A percentile compares a stretch with the other conserved stretches of the same genome.
These are phyloP conservation scores for Artemisia annua DNA, from an alignment of 129 eudicot species.

Conservation along the genomic window DNA sequence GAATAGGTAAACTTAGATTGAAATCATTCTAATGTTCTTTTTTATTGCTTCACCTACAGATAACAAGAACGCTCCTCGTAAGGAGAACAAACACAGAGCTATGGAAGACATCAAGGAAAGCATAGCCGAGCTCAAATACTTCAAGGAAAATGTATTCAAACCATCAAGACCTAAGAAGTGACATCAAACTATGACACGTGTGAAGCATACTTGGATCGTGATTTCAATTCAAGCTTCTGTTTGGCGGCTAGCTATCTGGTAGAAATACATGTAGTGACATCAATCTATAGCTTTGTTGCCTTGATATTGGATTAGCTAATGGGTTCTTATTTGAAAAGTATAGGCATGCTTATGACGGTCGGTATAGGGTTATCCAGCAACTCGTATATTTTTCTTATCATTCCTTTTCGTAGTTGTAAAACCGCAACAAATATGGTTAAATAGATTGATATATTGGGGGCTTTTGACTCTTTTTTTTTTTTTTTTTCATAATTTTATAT, in stretches of 20 bases:
- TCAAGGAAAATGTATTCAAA: slow-evolving; percentile 80
- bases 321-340: neutral
- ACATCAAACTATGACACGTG: neutral
- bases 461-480: too few species aligned
- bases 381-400: too few species aligned
- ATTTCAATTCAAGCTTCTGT: slow-evolving; percentile 5
- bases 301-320: neutral
- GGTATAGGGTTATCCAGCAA: too few species aligned
- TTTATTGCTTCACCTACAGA: slow-evolving; percentile 32
- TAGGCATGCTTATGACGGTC: too few species aligned
- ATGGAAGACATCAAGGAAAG: slow-evolving; percentile 97
- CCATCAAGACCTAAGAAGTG: slow-evolving; percentile 49
- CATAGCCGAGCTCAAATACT: slow-evolving; percentile 80
- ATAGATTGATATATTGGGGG: too few species aligned
- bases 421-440: too few species aligned
- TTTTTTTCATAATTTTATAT: too few species aligned
- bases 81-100: slow-evolving; percentile 85
- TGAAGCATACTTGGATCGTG: neutral
- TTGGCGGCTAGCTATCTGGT: slow-evolving; percentile 6
- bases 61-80: slow-evolving; percentile 69
- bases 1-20: neutral
- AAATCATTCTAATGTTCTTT: neutral
- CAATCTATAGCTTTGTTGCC: neutral
- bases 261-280: slow-evolving; percentile 5
- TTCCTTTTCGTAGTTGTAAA: too few species aligned